These are phyloP conservation scores for Aeminium ludgeri DNA, from an alignment of 495 filamentous ascomycete genomes.

Conservation along the genomic window DNA sequence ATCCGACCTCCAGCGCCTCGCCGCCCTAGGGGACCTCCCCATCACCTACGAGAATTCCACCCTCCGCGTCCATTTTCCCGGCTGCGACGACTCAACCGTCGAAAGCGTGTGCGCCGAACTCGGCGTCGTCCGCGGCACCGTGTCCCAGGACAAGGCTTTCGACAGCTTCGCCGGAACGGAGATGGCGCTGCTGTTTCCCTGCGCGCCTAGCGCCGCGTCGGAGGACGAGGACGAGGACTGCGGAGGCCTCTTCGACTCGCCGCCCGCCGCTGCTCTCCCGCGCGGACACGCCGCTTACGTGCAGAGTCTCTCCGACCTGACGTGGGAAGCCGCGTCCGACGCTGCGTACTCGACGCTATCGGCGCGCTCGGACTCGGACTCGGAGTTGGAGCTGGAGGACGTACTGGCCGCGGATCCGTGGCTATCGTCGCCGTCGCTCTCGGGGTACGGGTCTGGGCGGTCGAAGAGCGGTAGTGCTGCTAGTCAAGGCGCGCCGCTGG, in stretches of 20 bases:
- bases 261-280: constrained; percentile 4
- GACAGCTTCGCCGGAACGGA: constrained; percentile 27
- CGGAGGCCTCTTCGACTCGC: constrained; percentile 18
- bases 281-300: constrained; percentile 7
- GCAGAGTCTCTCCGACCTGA: constrained; percentile 41
- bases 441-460: constrained; percentile 37
- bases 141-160: constrained; percentile 54
- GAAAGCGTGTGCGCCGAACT: constrained; percentile 73
- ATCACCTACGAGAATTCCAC: constrained; percentile 49
- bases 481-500: constrained; percentile 26
- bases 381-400: constrained; percentile 27
- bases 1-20: constrained; percentile 63
- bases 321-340: constrained; percentile 25
- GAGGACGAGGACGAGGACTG: constrained; percentile 21
- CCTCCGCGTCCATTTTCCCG: constrained; percentile 73
- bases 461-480: constrained; percentile 35
- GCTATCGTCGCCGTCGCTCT: constrained; percentile 31
- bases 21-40: constrained; percentile 65
- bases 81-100: constrained; percentile 72
- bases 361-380: constrained; percentile 20
- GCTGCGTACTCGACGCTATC: constrained; percentile 22
- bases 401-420: constrained; percentile 34
- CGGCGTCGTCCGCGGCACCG: constrained; percentile 58
- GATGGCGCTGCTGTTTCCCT: constrained; percentile 71
- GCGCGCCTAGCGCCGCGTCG: constrained; percentile 43